Conservation (phyloP, 2,329 filamentous ascomycete genomes). For the Pestalotiopsis sp. region DNA sequence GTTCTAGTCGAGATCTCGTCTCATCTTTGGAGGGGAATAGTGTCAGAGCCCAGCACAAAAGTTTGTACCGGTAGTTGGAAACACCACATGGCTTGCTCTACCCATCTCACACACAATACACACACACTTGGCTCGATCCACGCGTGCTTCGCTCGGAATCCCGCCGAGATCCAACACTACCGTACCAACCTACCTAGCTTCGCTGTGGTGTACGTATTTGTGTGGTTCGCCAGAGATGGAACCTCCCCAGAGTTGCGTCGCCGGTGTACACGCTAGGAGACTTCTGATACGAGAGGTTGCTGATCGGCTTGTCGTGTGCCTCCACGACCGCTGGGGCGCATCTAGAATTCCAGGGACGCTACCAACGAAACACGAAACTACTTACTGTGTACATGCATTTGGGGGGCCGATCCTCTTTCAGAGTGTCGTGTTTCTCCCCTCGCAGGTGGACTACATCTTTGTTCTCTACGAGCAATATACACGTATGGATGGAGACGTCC, state of each 20-base stretch:
- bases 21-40: not conserved
- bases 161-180: not conserved
- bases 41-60: not conserved
- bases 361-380: not conserved
- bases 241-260: not conserved
- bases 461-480: not conserved
- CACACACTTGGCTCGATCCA: not conserved
- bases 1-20: not conserved
- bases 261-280: slow-evolving; percentile 2
- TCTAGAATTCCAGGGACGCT: not conserved
- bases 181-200: not conserved
- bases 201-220: not conserved
- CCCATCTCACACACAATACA: not conserved
- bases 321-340: not conserved
- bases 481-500: not conserved
- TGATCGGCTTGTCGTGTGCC: not conserved
- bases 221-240: not conserved
- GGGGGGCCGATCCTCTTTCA: not conserved
- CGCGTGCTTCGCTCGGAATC: not conserved
- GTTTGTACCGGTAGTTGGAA: not conserved
- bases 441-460: too few relatives aligned
- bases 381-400: not conserved
- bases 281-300: slow-evolving; percentile 7
- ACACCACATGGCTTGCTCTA: not conserved
- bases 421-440: too few relatives aligned